phyloP scores from a whole-genome alignment of 169 alveolate species.

The Cryptosporidium xiaoi region DNA sequence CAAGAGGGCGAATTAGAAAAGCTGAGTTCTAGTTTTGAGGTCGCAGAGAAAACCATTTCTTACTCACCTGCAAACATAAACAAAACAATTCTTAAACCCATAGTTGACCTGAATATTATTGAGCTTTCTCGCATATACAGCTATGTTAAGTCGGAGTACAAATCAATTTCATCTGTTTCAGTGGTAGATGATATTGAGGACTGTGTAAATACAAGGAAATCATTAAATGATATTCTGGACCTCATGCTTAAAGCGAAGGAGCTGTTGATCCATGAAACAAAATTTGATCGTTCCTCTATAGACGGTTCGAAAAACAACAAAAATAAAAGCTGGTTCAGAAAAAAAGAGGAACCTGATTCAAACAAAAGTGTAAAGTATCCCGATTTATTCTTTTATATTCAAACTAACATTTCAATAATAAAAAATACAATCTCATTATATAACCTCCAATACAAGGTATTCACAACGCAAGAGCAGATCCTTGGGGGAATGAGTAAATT shows the following conservation, averaged over 20 bases:
- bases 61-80: too few relatives aligned
- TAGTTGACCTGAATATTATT: constrained; percentile 19
- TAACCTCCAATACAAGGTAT: constrained; percentile 26
- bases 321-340: background rate
- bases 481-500: constrained; percentile 17
- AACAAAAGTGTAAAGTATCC: constrained; percentile 13
- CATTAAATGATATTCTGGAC: constrained; percentile 28
- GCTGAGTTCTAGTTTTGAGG: too few relatives aligned
- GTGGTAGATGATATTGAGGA: constrained; percentile 40
- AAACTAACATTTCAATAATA: constrained; percentile 40
- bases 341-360: background rate
- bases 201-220: constrained; percentile 26
- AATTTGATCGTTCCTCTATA: background rate
- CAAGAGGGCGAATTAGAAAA: too few relatives aligned
- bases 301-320: background rate
- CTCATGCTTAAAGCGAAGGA: constrained; percentile 42
- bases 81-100: constrained; percentile 1
- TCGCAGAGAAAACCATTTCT: too few relatives aligned
- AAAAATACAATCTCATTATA: constrained; percentile 34
- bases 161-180: constrained; percentile 41
- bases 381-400: constrained; percentile 28
- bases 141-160: constrained; percentile 26
- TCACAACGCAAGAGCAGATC: constrained; percentile 27
- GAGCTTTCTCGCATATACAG: constrained; percentile 22
- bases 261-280: background rate